These are phyloP conservation scores for Hypoxylon sp. DNA, from an alignment of 2,329 filamentous ascomycete genomes.

Conservation along the genomic window DNA sequence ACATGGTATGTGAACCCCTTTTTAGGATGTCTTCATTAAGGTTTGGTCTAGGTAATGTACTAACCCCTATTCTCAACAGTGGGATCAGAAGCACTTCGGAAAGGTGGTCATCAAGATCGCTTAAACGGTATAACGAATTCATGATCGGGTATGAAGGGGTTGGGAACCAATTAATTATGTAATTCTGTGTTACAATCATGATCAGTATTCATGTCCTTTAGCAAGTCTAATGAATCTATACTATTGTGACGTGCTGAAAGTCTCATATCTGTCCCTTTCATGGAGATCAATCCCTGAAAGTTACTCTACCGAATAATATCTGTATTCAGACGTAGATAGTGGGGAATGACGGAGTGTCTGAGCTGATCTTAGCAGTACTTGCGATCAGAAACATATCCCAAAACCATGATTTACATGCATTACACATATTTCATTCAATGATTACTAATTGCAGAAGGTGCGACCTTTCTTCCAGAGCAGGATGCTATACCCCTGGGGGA, in stretches of 20 bases:
- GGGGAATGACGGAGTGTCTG: too few species aligned
- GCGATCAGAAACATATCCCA: too few species aligned
- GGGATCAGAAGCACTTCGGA: constrained; percentile 68
- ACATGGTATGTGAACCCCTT: constrained; percentile 59
- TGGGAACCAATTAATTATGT: background rate
- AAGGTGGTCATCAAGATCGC: constrained; percentile 67
- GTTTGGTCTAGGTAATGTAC: background rate
- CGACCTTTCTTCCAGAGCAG: too few species aligned
- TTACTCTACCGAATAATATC: background rate
- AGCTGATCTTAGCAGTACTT: too few species aligned
- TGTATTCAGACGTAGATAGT: too few species aligned
- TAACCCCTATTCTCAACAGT: constrained; percentile 49
- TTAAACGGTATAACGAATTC: constrained; percentile 30
- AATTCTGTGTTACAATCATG: background rate
- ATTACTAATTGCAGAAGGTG: too few species aligned
- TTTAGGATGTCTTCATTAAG: constrained; percentile 4
- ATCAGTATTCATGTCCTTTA: background rate
- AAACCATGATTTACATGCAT: too few species aligned
- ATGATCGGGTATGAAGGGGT: background rate
- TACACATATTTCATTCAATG: too few species aligned
- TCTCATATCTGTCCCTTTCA: too few species aligned
- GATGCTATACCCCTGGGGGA: too few species aligned
- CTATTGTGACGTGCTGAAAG: background rate
- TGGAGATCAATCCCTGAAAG: background rate
- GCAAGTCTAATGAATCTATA: background rate